Evolutionary conservation across 2,329 filamentous ascomycete species (phyloP).

Genomic region (Magnaporthiopsis poae): DNA sequence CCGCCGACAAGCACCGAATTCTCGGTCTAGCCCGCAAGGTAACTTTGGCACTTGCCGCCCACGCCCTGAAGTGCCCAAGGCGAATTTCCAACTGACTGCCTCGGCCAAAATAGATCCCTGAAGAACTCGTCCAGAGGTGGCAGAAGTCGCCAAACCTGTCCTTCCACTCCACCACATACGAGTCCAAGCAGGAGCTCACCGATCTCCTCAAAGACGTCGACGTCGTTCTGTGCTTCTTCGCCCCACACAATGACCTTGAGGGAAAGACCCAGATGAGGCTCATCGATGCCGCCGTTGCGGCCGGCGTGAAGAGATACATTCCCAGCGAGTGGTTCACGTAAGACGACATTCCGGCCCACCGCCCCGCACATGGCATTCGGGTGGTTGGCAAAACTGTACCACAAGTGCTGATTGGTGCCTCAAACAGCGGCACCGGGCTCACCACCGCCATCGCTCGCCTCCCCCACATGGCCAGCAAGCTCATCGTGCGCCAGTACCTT

Average conservation of each 20-base stretch:
- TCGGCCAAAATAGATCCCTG: no score
- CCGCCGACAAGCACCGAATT: conserved; percentile 9
- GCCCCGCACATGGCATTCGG: background rate
- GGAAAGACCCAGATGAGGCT: conserved; percentile 20
- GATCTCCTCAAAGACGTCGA: conserved; percentile 1
- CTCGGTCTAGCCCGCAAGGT: conserved; percentile 9
- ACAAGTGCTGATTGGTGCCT: no score
- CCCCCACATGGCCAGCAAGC: conserved; percentile 42
- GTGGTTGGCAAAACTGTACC: no score
- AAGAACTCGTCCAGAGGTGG: background rate
- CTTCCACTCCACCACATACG: background rate
- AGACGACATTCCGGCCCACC: background rate
- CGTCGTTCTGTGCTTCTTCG: conserved; percentile 1
- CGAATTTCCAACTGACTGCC: background rate
- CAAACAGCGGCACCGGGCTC: conserved; percentile 20
- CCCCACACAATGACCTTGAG: background rate
- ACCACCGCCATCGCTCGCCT: conserved; percentile 15
- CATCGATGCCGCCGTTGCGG: conserved; percentile 48
- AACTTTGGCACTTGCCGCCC: background rate
- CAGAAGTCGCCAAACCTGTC: background rate
- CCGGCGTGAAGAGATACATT: conserved; percentile 51
- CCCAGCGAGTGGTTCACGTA: conserved; percentile 47
- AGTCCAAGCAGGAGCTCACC: conserved; percentile 6
- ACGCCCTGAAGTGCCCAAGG: no score
- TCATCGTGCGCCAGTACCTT: conserved; percentile 40